Conservation (phyloP, 768 basidiomycete species). For the Tubosaeta sp. region DNA sequence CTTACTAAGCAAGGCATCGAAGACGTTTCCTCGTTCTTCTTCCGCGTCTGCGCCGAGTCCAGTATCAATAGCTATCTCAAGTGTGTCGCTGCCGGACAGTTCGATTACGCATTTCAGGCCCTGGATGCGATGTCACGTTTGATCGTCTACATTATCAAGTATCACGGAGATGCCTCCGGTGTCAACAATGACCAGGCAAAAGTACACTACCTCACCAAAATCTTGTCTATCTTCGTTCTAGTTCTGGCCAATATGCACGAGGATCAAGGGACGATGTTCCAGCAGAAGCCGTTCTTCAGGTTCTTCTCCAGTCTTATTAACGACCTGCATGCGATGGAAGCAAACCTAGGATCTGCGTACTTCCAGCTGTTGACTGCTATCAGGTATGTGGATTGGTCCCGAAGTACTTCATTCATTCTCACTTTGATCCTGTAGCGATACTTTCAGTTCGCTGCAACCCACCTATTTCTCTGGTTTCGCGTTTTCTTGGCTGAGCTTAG, state of each 20-base stretch:
- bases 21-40: conserved; percentile 96
- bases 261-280: conserved; percentile 86
- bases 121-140: conserved; percentile 93
- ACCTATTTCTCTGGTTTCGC: conserved; percentile 97
- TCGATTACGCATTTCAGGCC: conserved; percentile 80
- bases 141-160: conserved; percentile 98
- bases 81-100: conserved; percentile 66
- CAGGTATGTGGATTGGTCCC: conserved; percentile 52
- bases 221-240: conserved; percentile 93
- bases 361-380: conserved; percentile 84
- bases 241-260: conserved; percentile 94
- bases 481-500: conserved; percentile 95
- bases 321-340: conserved; percentile 84
- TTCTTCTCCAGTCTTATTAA: conserved; percentile 97
- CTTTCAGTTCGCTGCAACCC: conserved; percentile 93
- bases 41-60: conserved; percentile 94
- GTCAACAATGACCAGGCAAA: conserved; percentile 93
- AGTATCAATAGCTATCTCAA: conserved; percentile 87
- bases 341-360: conserved; percentile 82
- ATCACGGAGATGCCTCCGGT: conserved; percentile 93
- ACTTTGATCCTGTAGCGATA: conserved; percentile 55
- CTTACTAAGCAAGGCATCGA: conserved; percentile 97
- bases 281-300: conserved; percentile 96
- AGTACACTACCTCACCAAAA: conserved; percentile 95
- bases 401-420: background rate